Base-by-base conservation (phyloP, 192 early-diverging fungal genomes). In the Podila horticola region DNA sequence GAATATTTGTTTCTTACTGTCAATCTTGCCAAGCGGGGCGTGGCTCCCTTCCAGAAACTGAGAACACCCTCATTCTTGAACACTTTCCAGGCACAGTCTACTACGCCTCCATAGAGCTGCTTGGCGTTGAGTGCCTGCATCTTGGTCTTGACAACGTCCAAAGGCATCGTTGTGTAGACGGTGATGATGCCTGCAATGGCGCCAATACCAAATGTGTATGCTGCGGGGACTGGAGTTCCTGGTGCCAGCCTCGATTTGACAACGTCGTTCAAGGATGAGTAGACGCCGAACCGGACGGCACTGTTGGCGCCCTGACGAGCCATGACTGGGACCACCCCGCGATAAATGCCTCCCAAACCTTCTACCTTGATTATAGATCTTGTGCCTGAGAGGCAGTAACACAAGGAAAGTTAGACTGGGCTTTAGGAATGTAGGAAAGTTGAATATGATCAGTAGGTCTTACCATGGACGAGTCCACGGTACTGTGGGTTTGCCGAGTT, bases 141-240 rank as follows among this genome's bases (percentile, higher is more conserved):
- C 66, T 93, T 91, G 13, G 98, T 99, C 84, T 99, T 99, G 67
- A 97, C 88, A n/a, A 97, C 96, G 84, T 99, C 97, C 22, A 99
- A 77, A 13, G 97, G 97, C 97, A 98, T 98, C 2, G 98, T 99
- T 0, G 93, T 85, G 74, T 97, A 99, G 0, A 98, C 97, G 1
- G 96, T 99, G 26, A 99, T 89, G 62, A 92, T 93, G 15, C 96
- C 98, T 0, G 96, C 96, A 63, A 92, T 83, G 62, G 93, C 92
- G 29, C 97, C 97, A 61, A 93, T 91, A 11, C 71, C 85, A 84
- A 94, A 93, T 22, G 92, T 89, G 58, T 90, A 85, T 3, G 74
- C 58, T 50, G 89, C 85, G 19, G 91, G 89, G 34, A 93, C 61
- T 31, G 86, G 75, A 31, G 77, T 65, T 13, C 74, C 84, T 30